A percentile compares a stretch with the other conserved stretches of the same genome.
phyloP scores from a whole-genome alignment of 305 asterid genomes.

The Ruellia speciosa region DNA sequence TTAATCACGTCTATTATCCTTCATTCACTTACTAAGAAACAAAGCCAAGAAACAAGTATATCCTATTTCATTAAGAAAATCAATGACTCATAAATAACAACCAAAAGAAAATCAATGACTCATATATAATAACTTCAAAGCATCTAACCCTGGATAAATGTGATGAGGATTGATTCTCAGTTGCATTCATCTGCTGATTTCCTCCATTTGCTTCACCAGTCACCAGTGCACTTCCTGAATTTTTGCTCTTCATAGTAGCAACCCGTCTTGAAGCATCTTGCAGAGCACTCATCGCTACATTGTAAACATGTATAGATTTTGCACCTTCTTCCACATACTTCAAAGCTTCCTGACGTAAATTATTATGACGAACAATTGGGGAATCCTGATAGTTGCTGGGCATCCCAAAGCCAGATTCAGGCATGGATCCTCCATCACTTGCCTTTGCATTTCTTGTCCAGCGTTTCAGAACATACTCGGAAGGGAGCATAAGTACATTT shows the following conservation, averaged over 20 bases:
- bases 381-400: constrained; percentile 49
- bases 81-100: background rate
- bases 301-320: constrained; percentile 54
- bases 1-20: too few relatives aligned
- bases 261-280: constrained; percentile 68
- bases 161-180: constrained; percentile 36
- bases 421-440: constrained; percentile 29
- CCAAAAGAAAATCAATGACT: too few relatives aligned
- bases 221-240: constrained; percentile 24
- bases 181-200: constrained; percentile 25
- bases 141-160: constrained; percentile 51
- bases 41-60: too few relatives aligned
- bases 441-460: constrained; percentile 88
- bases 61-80: background rate
- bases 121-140: constrained; percentile 11
- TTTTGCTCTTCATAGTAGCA: constrained; percentile 47
- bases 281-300: constrained; percentile 68
- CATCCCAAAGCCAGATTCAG: constrained; percentile 32
- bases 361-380: constrained; percentile 46
- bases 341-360: constrained; percentile 63
- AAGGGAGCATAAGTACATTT: constrained; percentile 70
- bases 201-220: constrained; percentile 32
- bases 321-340: constrained; percentile 88
- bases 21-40: too few relatives aligned
- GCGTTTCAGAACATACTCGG: constrained; percentile 68